phyloP scores from a whole-genome alignment of 2,329 filamentous ascomycete genomes.

The Chaetomiaceae sp. region DNA sequence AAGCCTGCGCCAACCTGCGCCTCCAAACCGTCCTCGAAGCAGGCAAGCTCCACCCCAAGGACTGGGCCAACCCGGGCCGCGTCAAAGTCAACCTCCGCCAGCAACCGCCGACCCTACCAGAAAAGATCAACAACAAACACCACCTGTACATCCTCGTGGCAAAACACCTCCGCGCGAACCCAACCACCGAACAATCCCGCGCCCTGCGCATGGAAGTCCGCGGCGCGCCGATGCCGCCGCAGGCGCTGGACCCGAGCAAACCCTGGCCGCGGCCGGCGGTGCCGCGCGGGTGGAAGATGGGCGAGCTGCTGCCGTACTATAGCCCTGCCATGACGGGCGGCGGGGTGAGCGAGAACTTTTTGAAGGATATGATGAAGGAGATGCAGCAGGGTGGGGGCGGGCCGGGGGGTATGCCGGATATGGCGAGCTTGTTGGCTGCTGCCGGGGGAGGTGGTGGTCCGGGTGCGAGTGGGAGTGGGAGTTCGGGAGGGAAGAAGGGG shows the following conservation, averaged over 20 bases:
- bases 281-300: constrained; percentile 89
- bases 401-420: constrained; percentile 42
- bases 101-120: constrained; percentile 24
- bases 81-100: constrained; percentile 69
- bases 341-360: constrained; percentile 87
- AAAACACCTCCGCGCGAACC: constrained; percentile 69
- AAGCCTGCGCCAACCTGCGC: constrained; percentile 71
- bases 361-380: constrained; percentile 96
- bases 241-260: constrained; percentile 49
- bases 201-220: constrained; percentile 69
- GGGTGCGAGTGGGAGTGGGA: constrained; percentile 31
- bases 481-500: constrained; percentile 27
- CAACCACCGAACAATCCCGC: constrained; percentile 64
- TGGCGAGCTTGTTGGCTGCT: constrained; percentile 29
- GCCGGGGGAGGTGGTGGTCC: constrained; percentile 21
- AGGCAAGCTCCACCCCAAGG: constrained; percentile 87
- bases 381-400: constrained; percentile 52
- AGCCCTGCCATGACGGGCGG: constrained; percentile 88
- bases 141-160: constrained; percentile 82
- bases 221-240: constrained; percentile 61
- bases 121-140: constrained; percentile 67
- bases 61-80: constrained; percentile 94
- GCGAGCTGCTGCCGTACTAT: constrained; percentile 76
- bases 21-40: constrained; percentile 79
- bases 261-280: constrained; percentile 68